Base-by-base conservation (phyloP, 2,329 filamentous ascomycete species). In the Leptosphaerulina australis region DNA sequence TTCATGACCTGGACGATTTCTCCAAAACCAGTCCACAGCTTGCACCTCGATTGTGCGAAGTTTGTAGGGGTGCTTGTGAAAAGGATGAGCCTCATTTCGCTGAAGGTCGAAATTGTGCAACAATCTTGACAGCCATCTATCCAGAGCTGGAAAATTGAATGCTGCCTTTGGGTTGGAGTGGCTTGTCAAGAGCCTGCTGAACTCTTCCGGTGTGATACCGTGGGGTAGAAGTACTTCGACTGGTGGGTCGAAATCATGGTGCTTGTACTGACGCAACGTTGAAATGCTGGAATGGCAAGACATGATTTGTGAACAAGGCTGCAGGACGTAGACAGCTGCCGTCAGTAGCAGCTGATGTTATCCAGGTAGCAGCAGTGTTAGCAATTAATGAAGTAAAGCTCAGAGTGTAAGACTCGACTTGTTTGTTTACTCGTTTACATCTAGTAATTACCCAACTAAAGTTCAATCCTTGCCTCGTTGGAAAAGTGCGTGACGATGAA, bases 31-130 rank as follows among this genome's bases (percentile, higher is more conserved):
- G 63, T 83, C 81, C 14, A 79, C 77, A 3, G 79, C 68, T 59
- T 85, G 81, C 24, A 85, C 71, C 4, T 81, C 74, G 57, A 85
- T 80, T 14, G 70, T 69, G 24, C 75, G 75, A 2, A 85, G 74
- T 12, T 72, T 66, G 63, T 82, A 84, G 0, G 81, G 81, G 22
- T 75, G 60, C 2, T 64, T 54, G 59, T 83, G 73, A 60, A 83
- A 84, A 14, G 78, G 75, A 57, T 84, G 81, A 6, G 64, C 57
- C 10, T 72, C 53, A 10, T 74, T 33, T 2, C 74, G 54, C 62
- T 85, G 82, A 2, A 74, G 70, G 0, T 71, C 63, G 4, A 84
- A 69, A 0, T 79, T 81, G 18, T 73, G 69, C 28, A 78, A 73
- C 1, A 84, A 64, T 0, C 77, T 81, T 2, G 69, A 66, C 4